Evolutionary conservation across 2,329 filamentous ascomycete genomes (phyloP).

Genomic region (Cladosporium sp.): DNA sequence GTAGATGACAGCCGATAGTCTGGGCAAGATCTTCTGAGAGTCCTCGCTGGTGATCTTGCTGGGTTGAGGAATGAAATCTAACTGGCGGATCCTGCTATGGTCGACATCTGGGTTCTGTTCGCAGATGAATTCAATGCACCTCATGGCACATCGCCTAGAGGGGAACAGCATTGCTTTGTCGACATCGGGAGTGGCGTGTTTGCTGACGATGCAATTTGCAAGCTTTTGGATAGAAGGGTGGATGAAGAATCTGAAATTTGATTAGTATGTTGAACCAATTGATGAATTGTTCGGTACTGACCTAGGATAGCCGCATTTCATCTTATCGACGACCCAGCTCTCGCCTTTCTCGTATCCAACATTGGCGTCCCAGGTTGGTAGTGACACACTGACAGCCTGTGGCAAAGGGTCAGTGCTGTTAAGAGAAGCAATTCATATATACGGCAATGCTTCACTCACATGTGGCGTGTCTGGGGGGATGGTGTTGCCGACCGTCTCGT

Average conservation of each 20-base stretch:
- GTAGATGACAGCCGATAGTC: conserved; percentile 64
- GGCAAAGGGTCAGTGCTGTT: conserved; percentile 10
- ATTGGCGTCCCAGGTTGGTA: conserved; percentile 90
- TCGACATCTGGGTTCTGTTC: conserved; percentile 58
- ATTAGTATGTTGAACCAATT: not conserved
- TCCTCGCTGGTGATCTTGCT: conserved; percentile 47
- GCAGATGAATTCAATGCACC: conserved; percentile 74
- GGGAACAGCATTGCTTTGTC: conserved; percentile 83
- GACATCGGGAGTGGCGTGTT: conserved; percentile 59
- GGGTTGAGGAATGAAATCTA: conserved; percentile 66
- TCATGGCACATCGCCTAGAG: conserved; percentile 65
- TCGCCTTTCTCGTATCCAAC: conserved; percentile 93
- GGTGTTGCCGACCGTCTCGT: conserved; percentile 60
- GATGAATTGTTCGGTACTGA: conserved; percentile 39
- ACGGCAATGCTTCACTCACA: conserved; percentile 53
- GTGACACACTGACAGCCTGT: conserved; percentile 91
- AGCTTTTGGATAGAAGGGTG: conserved; percentile 80
- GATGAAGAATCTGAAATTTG: conserved; percentile 74
- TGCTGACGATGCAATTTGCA: conserved; percentile 65
- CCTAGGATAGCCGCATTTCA: conserved; percentile 91
- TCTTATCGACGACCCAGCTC: conserved; percentile 77
- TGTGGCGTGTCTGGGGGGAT: conserved; percentile 78
- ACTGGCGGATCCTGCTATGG: conserved; percentile 52
- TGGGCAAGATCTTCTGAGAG: conserved; percentile 47
- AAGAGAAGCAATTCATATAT: not conserved